Evolutionary conservation across 1,284 basidiomycete genomes (phyloP).

Genomic region (Naganishia sp.): DNA sequence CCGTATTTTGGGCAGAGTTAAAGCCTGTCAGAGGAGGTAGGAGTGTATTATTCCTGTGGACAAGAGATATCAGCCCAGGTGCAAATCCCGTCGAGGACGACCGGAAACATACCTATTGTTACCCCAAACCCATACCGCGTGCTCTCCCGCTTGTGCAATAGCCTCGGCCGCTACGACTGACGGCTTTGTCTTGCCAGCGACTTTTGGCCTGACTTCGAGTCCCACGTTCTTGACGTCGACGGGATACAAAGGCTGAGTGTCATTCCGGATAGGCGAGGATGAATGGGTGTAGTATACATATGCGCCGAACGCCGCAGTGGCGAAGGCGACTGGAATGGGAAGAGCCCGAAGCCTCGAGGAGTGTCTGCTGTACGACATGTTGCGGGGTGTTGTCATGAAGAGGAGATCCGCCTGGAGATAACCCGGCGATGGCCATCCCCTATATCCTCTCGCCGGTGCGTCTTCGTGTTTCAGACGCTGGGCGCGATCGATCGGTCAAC

Average conservation of each 20-base stretch:
- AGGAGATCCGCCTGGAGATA: neutral
- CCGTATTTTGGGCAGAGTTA: conserved; percentile 31
- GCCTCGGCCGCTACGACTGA: neutral
- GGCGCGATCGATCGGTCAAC: conserved; percentile 22
- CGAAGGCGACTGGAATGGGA: conserved; percentile 7
- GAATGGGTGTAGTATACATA: conserved; percentile 19
- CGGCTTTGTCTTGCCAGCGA: conserved; percentile 4
- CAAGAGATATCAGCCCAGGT: neutral
- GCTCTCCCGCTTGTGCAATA: conserved; percentile 17
- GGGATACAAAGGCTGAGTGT: conserved; percentile 1
- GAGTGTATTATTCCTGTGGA: conserved; percentile 38
- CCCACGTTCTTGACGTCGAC: neutral
- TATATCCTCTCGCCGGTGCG: neutral
- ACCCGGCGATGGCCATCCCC: neutral
- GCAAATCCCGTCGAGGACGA: neutral
- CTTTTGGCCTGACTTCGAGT: neutral
- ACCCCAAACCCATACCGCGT: conserved; percentile 27
- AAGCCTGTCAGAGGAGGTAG: conserved; percentile 29
- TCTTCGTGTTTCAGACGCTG: conserved; percentile 17
- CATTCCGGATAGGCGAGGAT: conserved; percentile 17
- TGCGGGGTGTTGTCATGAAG: neutral
- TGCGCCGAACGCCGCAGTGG: conserved; percentile 26
- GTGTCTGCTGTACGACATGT: conserved; percentile 12
- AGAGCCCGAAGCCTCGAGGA: neutral
- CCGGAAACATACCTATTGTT: conserved; percentile 15